phyloP scores from a whole-genome alignment of 768 basidiomycete genomes.

The Hygrophoropsis aurantiaca region DNA sequence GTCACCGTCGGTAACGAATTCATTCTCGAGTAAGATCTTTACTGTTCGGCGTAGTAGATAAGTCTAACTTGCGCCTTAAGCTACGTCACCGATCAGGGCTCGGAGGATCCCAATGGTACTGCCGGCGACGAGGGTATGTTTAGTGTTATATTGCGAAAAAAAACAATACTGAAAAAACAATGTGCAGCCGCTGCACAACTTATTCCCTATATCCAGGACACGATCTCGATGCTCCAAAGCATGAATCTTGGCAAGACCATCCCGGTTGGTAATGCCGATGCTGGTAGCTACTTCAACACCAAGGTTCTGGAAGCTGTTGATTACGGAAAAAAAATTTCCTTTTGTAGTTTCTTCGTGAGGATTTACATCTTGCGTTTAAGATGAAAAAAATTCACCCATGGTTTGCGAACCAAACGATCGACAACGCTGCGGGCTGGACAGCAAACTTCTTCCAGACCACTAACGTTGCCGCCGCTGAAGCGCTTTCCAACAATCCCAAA shows the following conservation, averaged over 20 bases:
- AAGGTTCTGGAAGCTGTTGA: constrained; percentile 61
- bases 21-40: constrained; percentile 65
- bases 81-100: constrained; percentile 53
- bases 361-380: constrained; percentile 38
- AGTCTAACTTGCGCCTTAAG: constrained; percentile 31
- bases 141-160: background rate
- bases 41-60: background rate
- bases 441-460: constrained; percentile 67
- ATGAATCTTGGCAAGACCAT: constrained; percentile 62
- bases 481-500: constrained; percentile 66
- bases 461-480: constrained; percentile 58
- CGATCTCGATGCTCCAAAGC: constrained; percentile 49
- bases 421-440: constrained; percentile 80
- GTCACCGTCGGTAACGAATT: constrained; percentile 93
- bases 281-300: constrained; percentile 82
- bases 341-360: too few species aligned
- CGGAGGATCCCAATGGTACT: constrained; percentile 53
- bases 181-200: constrained; percentile 58
- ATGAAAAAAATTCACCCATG: constrained; percentile 93
- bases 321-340: too few species aligned
- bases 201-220: constrained; percentile 66
- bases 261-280: constrained; percentile 79
- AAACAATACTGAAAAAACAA: background rate
- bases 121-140: constrained; percentile 46
- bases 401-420: constrained; percentile 81